These are phyloP conservation scores for Cordyceps cateniannulata DNA, from an alignment of 2,329 filamentous ascomycete species.

Conservation along the genomic window DNA sequence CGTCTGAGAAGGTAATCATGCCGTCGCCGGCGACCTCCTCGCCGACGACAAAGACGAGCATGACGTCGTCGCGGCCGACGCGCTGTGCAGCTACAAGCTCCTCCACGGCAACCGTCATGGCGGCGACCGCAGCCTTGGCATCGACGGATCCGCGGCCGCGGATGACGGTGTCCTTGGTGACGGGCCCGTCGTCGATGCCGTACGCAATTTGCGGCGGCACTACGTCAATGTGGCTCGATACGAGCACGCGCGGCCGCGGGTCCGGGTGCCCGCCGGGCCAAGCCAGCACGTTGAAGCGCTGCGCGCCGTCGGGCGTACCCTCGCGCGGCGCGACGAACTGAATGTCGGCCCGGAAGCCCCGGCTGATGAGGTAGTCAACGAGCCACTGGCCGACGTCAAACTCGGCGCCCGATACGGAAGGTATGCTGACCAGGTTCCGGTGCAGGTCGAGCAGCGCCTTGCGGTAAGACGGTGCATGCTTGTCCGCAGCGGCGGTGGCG, in stretches of 20 bases:
- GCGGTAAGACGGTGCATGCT: conserved; percentile 31
- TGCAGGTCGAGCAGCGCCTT: conserved; percentile 63
- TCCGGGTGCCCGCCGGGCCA: conserved; percentile 43
- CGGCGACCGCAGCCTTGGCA: conserved; percentile 63
- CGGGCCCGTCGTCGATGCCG: conserved; percentile 42
- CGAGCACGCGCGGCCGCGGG: conserved; percentile 52
- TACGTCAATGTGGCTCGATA: conserved; percentile 77
- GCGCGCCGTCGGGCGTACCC: conserved; percentile 22
- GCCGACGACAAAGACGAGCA: conserved; percentile 66
- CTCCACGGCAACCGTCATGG: conserved; percentile 64
- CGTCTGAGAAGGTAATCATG: conserved; percentile 55
- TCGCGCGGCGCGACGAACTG: conserved; percentile 31
- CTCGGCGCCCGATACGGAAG: conserved; percentile 68
- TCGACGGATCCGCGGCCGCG: conserved; percentile 70
- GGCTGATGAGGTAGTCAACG: conserved; percentile 52
- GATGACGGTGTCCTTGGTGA: conserved; percentile 46
- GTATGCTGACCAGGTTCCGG: conserved; percentile 64
- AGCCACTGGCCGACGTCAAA: conserved; percentile 62
- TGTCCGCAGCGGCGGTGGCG: too few relatives aligned
- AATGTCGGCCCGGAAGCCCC: conserved; percentile 36
- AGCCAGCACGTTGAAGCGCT: conserved; percentile 68
- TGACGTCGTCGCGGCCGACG: conserved; percentile 44
- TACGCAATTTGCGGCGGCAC: conserved; percentile 71
- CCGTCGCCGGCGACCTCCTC: conserved; percentile 79
- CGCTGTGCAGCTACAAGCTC: conserved; percentile 39